phyloP scores from a whole-genome alignment of 2,329 filamentous ascomycete genomes.

The Plectosphaerella sp. region DNA sequence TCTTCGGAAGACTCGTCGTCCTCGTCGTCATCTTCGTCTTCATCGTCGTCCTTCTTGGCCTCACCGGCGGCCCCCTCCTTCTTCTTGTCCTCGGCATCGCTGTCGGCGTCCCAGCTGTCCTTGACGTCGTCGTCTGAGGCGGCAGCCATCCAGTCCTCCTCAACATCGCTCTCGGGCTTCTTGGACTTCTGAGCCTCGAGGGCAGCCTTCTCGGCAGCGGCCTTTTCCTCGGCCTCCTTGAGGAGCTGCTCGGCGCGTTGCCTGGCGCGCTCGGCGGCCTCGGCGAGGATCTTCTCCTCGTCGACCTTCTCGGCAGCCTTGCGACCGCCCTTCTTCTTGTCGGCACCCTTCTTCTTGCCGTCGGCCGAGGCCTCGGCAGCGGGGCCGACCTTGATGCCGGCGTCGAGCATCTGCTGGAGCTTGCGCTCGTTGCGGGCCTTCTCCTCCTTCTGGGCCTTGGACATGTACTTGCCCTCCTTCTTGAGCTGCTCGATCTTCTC shows the following conservation, averaged over 20 bases:
- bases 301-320: constrained; percentile 59
- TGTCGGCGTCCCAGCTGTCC: constrained; percentile 91
- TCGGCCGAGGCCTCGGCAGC: constrained; percentile 52
- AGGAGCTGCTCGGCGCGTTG: constrained; percentile 63
- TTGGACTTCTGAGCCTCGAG: constrained; percentile 52
- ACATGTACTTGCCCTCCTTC: constrained; percentile 82
- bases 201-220: constrained; percentile 51
- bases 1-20: constrained; percentile 46
- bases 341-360: constrained; percentile 74
- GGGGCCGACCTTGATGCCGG: constrained; percentile 68
- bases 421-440: constrained; percentile 75
- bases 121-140: constrained; percentile 76
- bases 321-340: constrained; percentile 68
- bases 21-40: constrained; percentile 30
- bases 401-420: constrained; percentile 79
- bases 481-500: constrained; percentile 83
- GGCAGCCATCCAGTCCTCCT: constrained; percentile 85
- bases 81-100: constrained; percentile 62
- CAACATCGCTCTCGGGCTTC: constrained; percentile 56
- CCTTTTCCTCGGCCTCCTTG: constrained; percentile 59
- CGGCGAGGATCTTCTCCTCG: constrained; percentile 73
- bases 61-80: constrained; percentile 18
- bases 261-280: constrained; percentile 69
- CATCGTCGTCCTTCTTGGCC: constrained; percentile 17
- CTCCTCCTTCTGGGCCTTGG: constrained; percentile 80